Percentiles rank a stretch among this genome's conserved stretches.
Evolutionary conservation across 345 rosid genomes (phyloP).

Genomic region (Brassica cretica): DNA sequence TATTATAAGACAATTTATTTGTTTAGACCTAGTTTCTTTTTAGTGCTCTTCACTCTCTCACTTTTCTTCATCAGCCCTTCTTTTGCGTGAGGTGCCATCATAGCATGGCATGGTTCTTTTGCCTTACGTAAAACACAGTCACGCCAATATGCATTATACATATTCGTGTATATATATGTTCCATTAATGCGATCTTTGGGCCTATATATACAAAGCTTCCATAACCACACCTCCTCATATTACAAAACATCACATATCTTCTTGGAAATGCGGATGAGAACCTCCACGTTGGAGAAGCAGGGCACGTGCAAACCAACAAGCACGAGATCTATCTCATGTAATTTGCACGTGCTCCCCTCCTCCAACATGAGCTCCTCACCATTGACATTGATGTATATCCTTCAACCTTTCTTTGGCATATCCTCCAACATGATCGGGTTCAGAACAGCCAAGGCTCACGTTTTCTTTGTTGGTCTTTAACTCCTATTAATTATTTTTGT

Average conservation of each 20-base stretch:
- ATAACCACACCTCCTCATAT: conserved; percentile 27
- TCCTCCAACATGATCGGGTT: background rate
- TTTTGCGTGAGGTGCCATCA: conserved; percentile 44
- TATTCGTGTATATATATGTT: background rate
- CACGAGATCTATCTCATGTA: conserved; percentile 8
- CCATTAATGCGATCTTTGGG: conserved; percentile 32
- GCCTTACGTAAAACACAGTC: conserved; percentile 38
- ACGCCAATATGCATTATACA: conserved; percentile 17
- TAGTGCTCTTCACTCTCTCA: conserved; percentile 18
- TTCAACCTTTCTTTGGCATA: background rate
- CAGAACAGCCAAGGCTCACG: background rate
- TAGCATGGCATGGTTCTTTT: conserved; percentile 51
- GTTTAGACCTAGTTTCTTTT: conserved; percentile 21
- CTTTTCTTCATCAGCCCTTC: conserved; percentile 25
- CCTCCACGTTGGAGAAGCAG: conserved; percentile 98
- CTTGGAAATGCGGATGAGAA: conserved; percentile 43
- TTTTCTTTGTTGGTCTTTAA: background rate
- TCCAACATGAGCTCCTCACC: conserved; percentile 78
- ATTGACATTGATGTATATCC: conserved; percentile 19
- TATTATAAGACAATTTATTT: background rate
- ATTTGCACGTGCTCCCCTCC: conserved; percentile 94
- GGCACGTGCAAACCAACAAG: conserved; percentile 85
- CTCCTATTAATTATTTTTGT: background rate
- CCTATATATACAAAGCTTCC: conserved; percentile 36
- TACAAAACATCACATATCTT: conserved; percentile 7